phyloP scores from a whole-genome alignment of 23 red algal genomes.

The Rhodosorus marinus region DNA sequence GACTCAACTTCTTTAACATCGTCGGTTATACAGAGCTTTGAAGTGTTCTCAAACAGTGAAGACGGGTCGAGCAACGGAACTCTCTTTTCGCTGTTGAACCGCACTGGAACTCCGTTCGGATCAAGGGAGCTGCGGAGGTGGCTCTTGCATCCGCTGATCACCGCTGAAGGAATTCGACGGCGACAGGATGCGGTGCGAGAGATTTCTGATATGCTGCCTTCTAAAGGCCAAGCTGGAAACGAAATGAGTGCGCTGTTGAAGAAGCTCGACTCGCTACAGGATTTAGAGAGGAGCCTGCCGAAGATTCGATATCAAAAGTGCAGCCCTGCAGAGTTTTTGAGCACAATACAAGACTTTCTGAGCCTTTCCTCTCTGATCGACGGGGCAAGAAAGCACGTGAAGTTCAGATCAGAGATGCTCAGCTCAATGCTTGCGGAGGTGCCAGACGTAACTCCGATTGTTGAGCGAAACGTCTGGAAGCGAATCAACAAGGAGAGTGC shows the following conservation, averaged over 20 bases:
- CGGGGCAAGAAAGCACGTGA: too few species aligned
- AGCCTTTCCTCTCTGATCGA: not conserved
- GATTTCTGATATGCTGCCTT: slow-evolving; percentile 6
- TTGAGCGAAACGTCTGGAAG: too few species aligned
- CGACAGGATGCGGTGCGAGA: slow-evolving; percentile 45
- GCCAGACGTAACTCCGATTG: too few species aligned
- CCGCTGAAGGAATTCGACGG: slow-evolving; percentile 6
- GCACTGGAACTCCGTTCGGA: slow-evolving; percentile 65
- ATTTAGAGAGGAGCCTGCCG: slow-evolving; percentile 43
- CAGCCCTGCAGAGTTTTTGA: slow-evolving; percentile 47
- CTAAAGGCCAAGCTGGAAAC: slow-evolving; percentile 2
- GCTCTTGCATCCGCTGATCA: slow-evolving; percentile 33
- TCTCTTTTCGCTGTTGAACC: slow-evolving; percentile 52
- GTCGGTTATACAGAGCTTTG: slow-evolving; percentile 50
- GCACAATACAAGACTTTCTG: slow-evolving; percentile 14
- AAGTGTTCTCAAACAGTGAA: slow-evolving; percentile 38
- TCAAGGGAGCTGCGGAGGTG: slow-evolving; percentile 47
- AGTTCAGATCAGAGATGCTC: too few species aligned
- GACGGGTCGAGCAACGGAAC: slow-evolving; percentile 46
- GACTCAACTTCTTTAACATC: slow-evolving; percentile 17
- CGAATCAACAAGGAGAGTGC: too few species aligned
- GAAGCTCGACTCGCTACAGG: slow-evolving; percentile 47
- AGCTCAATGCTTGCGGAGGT: too few species aligned
- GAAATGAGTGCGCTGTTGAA: slow-evolving; percentile 8
- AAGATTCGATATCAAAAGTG: slow-evolving; percentile 32